Conservation (phyloP, 2,329 filamentous ascomycete genomes). For the Colletotrichum cuscutae region DNA sequence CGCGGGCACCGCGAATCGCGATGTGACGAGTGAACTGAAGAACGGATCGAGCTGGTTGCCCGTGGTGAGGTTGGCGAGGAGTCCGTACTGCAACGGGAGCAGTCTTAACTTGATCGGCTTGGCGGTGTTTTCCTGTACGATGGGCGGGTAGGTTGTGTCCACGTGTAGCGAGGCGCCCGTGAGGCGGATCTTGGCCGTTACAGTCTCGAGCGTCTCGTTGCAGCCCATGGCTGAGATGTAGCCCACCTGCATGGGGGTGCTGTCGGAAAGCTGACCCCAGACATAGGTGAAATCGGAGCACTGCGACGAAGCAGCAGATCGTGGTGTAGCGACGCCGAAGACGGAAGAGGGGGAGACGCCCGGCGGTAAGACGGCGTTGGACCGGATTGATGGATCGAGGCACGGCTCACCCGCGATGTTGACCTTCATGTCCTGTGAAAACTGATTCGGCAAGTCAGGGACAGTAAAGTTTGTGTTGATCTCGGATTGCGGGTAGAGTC, state of each 20-base stretch:
- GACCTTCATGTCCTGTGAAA: slow-evolving; percentile 32
- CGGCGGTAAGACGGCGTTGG: slow-evolving; percentile 36
- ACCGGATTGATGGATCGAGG: slow-evolving; percentile 31
- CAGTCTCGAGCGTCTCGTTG: slow-evolving; percentile 49
- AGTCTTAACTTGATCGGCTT: slow-evolving; percentile 37
- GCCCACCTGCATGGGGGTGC: slow-evolving; percentile 40
- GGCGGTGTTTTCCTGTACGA: slow-evolving; percentile 38
- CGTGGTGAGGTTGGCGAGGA: slow-evolving; percentile 41
- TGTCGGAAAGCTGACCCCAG: slow-evolving; percentile 46
- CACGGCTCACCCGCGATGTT: slow-evolving; percentile 38
- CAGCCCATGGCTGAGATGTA: slow-evolving; percentile 48
- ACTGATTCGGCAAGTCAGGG: slow-evolving; percentile 19
- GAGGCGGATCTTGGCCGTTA: slow-evolving; percentile 39
- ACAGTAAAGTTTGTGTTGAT: slow-evolving; percentile 39
- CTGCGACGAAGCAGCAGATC: slow-evolving; percentile 37
- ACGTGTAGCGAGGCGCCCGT: slow-evolving; percentile 41
- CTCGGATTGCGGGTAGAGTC: slow-evolving; percentile 37
- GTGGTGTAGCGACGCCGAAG: slow-evolving; percentile 38
- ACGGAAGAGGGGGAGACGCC: slow-evolving; percentile 33
- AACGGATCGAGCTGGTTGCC: slow-evolving; percentile 46
- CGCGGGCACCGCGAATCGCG: slow-evolving; percentile 44
- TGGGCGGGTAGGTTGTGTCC: slow-evolving; percentile 42
- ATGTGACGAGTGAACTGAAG: slow-evolving; percentile 47
- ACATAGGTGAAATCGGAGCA: slow-evolving; percentile 47
- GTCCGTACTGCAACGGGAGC: slow-evolving; percentile 43